A percentile compares a stretch with the other conserved stretches of the same genome.
phyloP scores from a whole-genome alignment of 2,329 filamentous ascomycete genomes.

The Nothophoma quercina region DNA sequence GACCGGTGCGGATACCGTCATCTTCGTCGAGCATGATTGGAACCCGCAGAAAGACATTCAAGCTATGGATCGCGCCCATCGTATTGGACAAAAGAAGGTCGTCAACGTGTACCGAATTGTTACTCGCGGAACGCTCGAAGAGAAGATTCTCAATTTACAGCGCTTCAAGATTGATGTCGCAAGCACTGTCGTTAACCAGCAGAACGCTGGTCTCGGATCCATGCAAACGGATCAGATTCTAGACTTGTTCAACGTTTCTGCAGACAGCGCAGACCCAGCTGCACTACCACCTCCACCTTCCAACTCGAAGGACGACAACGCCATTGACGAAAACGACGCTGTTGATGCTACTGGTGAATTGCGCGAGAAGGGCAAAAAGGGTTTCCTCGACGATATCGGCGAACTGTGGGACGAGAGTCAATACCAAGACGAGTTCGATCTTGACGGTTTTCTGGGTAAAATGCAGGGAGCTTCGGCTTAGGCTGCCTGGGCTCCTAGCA shows the following conservation, averaged over 20 bases:
- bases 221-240: constrained; percentile 99
- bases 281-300: constrained; percentile 63
- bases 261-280: constrained; percentile 61
- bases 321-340: constrained; percentile 86
- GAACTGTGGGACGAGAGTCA: constrained; percentile 97
- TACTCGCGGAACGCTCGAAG: constrained; percentile 92
- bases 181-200: constrained; percentile 97
- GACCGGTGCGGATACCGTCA: constrained; percentile 96
- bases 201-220: constrained; percentile 90
- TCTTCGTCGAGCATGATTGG: constrained; percentile 99
- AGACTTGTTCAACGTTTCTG: constrained; percentile 84
- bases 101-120: constrained; percentile 98
- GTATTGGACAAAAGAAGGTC: constrained; percentile 99
- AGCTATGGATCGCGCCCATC: constrained; percentile 97
- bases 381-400: constrained; percentile 91
- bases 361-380: constrained; percentile 93
- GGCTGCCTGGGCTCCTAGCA: neutral
- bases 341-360: constrained; percentile 84
- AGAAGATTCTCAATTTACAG: constrained; percentile 97
- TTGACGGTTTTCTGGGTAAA: constrained; percentile 92
- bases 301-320: constrained; percentile 70
- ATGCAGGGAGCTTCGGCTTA: constrained; percentile 68
- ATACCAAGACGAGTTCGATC: constrained; percentile 97
- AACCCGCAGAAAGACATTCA: constrained; percentile 99
- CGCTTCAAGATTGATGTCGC: constrained; percentile 99